These are phyloP conservation scores for Hypoxylon sp. DNA, from an alignment of 2,329 filamentous ascomycete species.

Conservation along the genomic window DNA sequence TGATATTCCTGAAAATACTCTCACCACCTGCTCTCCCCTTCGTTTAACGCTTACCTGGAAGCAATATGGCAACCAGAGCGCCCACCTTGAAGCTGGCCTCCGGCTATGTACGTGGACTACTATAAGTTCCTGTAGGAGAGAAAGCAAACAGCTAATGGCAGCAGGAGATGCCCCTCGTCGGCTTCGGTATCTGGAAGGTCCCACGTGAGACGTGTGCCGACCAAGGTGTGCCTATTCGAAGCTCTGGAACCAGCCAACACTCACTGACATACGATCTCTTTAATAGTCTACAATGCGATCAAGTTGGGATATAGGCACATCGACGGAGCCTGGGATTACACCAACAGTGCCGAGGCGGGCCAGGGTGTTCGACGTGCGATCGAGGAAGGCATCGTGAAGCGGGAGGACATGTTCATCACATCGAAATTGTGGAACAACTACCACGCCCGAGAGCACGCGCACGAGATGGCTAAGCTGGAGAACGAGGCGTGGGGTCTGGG, in stretches of 20 bases:
- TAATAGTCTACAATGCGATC: conserved; percentile 69
- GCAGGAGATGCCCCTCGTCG: conserved; percentile 51
- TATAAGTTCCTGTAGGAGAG: neutral
- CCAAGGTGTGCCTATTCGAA: conserved; percentile 49
- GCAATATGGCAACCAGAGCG: conserved; percentile 37
- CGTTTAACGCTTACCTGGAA: neutral
- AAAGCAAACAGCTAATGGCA: conserved; percentile 16
- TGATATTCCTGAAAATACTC: neutral
- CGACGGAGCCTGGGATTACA: conserved; percentile 64
- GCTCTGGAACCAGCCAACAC: conserved; percentile 45
- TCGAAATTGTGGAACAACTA: conserved; percentile 73
- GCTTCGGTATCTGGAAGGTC: conserved; percentile 54
- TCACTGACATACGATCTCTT: neutral
- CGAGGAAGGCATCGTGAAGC: conserved; percentile 66
- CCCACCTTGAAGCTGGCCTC: conserved; percentile 48
- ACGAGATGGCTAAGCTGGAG: conserved; percentile 66
- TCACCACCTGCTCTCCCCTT: neutral
- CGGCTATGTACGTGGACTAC: conserved; percentile 44
- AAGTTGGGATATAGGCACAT: conserved; percentile 62
- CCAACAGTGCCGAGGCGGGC: conserved; percentile 72
- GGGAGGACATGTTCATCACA: conserved; percentile 70
- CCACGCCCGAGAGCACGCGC: conserved; percentile 68
- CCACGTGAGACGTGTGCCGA: conserved; percentile 47
- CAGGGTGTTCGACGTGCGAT: conserved; percentile 66
- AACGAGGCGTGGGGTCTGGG: conserved; percentile 69